A percentile compares a stretch with the other conserved stretches of the same genome.
Evolutionary conservation across 2,329 filamentous ascomycete species (phyloP).

Genomic region (Tetracladium maxilliforme): DNA sequence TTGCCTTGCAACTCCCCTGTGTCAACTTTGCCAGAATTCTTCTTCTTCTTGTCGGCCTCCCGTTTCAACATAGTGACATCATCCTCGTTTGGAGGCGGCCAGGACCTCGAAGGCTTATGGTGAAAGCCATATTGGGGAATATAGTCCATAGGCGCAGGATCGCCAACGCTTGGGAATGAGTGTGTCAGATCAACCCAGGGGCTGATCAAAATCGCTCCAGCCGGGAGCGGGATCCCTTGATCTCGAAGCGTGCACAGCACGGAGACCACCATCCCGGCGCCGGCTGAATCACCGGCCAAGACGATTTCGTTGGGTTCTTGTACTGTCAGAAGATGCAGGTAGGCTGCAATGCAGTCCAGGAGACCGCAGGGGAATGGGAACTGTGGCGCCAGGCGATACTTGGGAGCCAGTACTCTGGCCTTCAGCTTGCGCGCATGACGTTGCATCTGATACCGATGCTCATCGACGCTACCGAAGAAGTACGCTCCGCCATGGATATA

Average conservation of each 20-base stretch:
- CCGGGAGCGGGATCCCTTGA: slow-evolving; percentile 68
- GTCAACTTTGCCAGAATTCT: slow-evolving; percentile 30
- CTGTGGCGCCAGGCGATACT: slow-evolving; percentile 80
- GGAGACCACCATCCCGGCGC: slow-evolving; percentile 71
- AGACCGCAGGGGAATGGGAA: slow-evolving; percentile 92
- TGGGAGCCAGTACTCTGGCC: slow-evolving; percentile 73
- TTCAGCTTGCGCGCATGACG: slow-evolving; percentile 88
- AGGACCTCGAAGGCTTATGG: slow-evolving; percentile 77
- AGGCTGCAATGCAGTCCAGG: slow-evolving; percentile 78
- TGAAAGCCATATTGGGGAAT: slow-evolving; percentile 81
- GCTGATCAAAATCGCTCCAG: slow-evolving; percentile 79
- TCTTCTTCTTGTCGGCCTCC: slow-evolving; percentile 29
- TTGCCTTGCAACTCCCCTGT: slow-evolving; percentile 17
- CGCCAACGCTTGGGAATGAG: slow-evolving; percentile 81
- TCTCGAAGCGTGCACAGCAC: slow-evolving; percentile 73
- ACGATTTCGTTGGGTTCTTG: slow-evolving; percentile 74
- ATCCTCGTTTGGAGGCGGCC: slow-evolving; percentile 80
- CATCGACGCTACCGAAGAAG: slow-evolving; percentile 89
- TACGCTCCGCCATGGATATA: slow-evolving; percentile 93
- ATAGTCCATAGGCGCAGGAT: slow-evolving; percentile 64
- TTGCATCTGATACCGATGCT: slow-evolving; percentile 97
- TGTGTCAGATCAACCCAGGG: slow-evolving; percentile 95
- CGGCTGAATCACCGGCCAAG: slow-evolving; percentile 83
- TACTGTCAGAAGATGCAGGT: slow-evolving; percentile 64
- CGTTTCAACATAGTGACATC: slow-evolving; percentile 45